These are phyloP conservation scores for Powellomyces hirtus DNA, from an alignment of 192 early-diverging fungal species.

Conservation along the genomic window DNA sequence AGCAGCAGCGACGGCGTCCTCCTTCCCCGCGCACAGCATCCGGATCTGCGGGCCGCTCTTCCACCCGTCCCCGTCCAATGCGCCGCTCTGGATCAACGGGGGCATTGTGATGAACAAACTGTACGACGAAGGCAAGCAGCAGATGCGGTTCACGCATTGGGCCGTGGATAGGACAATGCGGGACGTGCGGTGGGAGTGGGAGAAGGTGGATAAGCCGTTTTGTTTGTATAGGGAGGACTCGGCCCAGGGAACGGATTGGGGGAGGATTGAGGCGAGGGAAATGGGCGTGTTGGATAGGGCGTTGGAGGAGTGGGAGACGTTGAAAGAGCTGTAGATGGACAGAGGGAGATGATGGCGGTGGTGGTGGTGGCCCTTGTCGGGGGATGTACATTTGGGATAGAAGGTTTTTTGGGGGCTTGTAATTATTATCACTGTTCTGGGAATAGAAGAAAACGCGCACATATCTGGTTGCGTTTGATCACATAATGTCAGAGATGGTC, in stretches of 20 bases:
- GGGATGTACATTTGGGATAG: no score
- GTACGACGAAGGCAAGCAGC: neutral
- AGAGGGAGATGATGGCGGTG: no score
- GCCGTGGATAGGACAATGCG: neutral
- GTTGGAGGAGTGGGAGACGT: neutral
- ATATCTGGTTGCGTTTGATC: no score
- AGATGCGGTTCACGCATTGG: slow-evolving; percentile 7
- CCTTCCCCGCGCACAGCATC: neutral
- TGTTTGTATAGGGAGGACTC: slow-evolving; percentile 12
- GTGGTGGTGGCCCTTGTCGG: no score
- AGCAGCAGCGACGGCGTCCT: neutral
- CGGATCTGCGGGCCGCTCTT: slow-evolving; percentile 26
- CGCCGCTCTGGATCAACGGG: slow-evolving; percentile 39
- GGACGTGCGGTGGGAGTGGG: slow-evolving; percentile 32
- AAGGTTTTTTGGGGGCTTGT: no score
- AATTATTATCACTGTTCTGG: no score
- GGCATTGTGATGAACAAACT: slow-evolving; percentile 26
- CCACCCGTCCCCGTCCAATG: slow-evolving; percentile 17
- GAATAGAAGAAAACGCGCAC: no score
- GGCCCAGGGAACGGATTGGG: slow-evolving; percentile 1
- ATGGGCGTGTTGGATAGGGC: neutral
- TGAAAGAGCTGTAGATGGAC: neutral
- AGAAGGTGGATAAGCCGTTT: slow-evolving; percentile 34
- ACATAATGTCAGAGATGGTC: no score
- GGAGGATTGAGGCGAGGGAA: neutral